phyloP scores from a whole-genome alignment of 106 monocot species.

The Dendrobium officinale region DNA sequence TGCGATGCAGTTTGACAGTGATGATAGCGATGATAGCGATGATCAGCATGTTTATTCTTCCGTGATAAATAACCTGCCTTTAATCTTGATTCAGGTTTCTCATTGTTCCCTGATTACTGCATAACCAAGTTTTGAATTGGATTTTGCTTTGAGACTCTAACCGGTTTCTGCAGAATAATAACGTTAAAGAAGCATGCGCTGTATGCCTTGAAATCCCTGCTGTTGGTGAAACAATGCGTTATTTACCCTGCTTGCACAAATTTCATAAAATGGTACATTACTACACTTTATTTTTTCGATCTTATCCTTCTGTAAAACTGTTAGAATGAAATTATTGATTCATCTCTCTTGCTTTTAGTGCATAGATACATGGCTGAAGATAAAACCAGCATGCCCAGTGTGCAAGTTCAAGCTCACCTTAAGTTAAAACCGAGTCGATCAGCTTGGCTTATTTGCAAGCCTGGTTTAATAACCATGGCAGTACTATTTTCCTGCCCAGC shows the following conservation, averaged over 20 bases:
- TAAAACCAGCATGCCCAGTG: slow-evolving; percentile 4
- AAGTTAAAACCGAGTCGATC: neutral
- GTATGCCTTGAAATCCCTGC: slow-evolving; percentile 71
- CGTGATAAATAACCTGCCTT: slow-evolving; percentile 78
- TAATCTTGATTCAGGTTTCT: slow-evolving; percentile 61
- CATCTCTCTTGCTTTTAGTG: neutral
- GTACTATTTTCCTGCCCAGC: too few relatives aligned
- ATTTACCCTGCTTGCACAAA: slow-evolving; percentile 86
- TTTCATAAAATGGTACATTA: slow-evolving; percentile 70
- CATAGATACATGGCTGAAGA: slow-evolving; percentile 8
- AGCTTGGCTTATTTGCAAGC: neutral
- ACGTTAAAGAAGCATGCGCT: slow-evolving; percentile 54
- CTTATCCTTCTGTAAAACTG: neutral
- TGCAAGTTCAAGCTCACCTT: slow-evolving; percentile 2
- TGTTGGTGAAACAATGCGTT: slow-evolving; percentile 67
- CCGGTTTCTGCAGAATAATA: slow-evolving; percentile 20
- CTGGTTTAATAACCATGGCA: too few relatives aligned
- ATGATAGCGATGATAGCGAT: slow-evolving; percentile 56
- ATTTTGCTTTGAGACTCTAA: neutral
- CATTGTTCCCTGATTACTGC: neutral
- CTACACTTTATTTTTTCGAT: neutral
- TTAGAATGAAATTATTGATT: neutral
- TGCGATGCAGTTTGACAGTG: slow-evolving; percentile 54
- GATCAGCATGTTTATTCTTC: slow-evolving; percentile 52
- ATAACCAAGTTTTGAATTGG: neutral